Evolutionary conservation across 2,329 filamentous ascomycete species (phyloP), one percentile per base, ranked within the genome.

Genomic region (Ilyonectria mors-panacis): DNA sequence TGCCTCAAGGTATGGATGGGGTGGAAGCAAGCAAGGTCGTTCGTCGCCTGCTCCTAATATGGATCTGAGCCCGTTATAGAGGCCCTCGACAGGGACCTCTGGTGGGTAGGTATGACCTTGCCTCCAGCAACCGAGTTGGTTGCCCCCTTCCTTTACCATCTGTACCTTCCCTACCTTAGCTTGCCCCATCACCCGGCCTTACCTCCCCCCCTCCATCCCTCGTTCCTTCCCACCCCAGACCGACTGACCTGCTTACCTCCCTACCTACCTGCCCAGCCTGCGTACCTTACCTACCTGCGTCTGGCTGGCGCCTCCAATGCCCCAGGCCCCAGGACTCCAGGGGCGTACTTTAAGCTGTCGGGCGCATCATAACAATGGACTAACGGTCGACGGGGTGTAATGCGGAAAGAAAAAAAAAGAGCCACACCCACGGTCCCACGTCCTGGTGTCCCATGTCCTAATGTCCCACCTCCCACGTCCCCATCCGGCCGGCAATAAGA

Each of bases 401-500:
- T 69, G 57, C 57, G 53, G 51, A 66, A 71, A 72, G 66, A 67
- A 70, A 64, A 67, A 67, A 69, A 65, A 59, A 76, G 64, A 70
- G 68, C 69, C 74, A 76, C 73, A 65, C 68, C 74, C 73, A 65
- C 66, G 66, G 73, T 72, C 51, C 70, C 72, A 73, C 68, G 70
- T 71, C 68, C 67, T 58, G 50, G 59, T 62, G 64, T 61, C 63
- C 64, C 63, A 58, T 56, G 55, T 68, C 69, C 59, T 45, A 63
- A 65, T 65, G 68, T 68, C 73, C 70, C 67, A 73, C 64, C 70
- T 72, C 68, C 72, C 68, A 73, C 73, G 69, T 69, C 68, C 69
- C 68, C 73, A 62, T 76, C 67, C 66, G 72, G 71, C 74, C 69
- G 69, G 70, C 74, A 75, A 76, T 76, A 76, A 76, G 74, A 76